Percentiles rank a stretch among this genome's conserved stretches.
Evolutionary conservation across 257 asterid genomes (phyloP).

Genomic region (Galeopsis tetrahit): DNA sequence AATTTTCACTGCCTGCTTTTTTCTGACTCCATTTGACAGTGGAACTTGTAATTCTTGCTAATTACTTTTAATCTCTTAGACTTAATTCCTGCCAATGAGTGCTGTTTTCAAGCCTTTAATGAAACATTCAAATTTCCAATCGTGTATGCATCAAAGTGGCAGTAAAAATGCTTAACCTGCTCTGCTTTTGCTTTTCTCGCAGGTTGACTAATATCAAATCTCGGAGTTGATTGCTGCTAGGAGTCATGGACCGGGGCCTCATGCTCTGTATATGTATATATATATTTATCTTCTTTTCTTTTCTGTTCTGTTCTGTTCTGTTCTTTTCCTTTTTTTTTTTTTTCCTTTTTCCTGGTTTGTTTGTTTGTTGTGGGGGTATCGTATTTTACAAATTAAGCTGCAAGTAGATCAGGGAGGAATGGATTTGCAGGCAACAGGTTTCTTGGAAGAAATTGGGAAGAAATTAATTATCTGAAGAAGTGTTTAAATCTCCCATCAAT

Average conservation of each 20-base stretch:
- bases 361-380: background rate
- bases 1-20: background rate
- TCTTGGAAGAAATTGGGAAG: conserved; percentile 27
- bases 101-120: conserved; percentile 17
- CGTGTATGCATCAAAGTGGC: background rate
- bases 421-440: conserved; percentile 7
- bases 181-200: conserved; percentile 33
- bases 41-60: background rate
- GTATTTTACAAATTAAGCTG: conserved; percentile 25
- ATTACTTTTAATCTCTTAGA: background rate
- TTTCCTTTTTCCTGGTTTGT: background rate
- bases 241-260: conserved; percentile 21
- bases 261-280: background rate
- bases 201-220: conserved; percentile 33
- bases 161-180: conserved; percentile 20
- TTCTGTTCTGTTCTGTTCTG: background rate
- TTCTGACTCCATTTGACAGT: background rate
- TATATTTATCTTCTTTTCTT: background rate
- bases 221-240: conserved; percentile 16
- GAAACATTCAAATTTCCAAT: background rate
- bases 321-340: too few species aligned
- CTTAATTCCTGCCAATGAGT: background rate
- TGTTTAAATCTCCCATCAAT: conserved; percentile 15
- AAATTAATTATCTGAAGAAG: conserved; percentile 10
- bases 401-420: conserved; percentile 26